phyloP scores from a whole-genome alignment of 2,329 filamentous ascomycete genomes.

The Claviceps quebecensis region DNA sequence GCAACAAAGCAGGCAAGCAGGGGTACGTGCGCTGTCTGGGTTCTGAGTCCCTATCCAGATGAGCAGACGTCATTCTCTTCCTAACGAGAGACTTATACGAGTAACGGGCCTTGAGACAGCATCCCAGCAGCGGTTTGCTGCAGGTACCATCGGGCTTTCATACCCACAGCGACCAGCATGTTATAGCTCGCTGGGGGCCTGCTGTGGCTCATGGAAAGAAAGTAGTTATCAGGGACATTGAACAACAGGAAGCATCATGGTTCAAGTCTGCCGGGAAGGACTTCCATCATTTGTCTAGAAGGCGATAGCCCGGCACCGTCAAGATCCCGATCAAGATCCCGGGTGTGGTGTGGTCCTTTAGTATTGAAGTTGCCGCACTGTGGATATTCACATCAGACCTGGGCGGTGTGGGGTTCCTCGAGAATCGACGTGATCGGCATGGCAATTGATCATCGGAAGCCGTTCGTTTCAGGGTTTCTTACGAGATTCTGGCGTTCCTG shows the following conservation, averaged over 20 bases:
- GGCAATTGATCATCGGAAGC: background rate
- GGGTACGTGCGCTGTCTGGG: conserved; percentile 1
- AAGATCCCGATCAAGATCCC: conserved; percentile 2
- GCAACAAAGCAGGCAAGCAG: background rate
- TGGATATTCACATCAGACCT: background rate
- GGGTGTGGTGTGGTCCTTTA: background rate
- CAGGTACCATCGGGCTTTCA: background rate
- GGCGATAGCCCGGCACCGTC: background rate
- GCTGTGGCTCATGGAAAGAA: background rate
- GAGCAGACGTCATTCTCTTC: background rate
- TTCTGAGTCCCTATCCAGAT: background rate
- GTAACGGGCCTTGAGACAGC: conserved; percentile 1
- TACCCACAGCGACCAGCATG: background rate
- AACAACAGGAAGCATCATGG: background rate
- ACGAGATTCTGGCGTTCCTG: background rate
- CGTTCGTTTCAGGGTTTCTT: background rate
- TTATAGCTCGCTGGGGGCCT: background rate
- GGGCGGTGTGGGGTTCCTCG: too few relatives aligned
- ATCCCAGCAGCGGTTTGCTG: background rate
- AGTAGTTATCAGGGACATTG: background rate
- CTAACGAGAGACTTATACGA: background rate
- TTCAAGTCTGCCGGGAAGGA: background rate
- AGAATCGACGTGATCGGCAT: background rate
- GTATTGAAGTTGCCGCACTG: background rate
- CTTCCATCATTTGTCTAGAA: background rate